These are phyloP conservation scores for Suhomyces wounanorum DNA, from an alignment of 1,139 yeast genomes.

Conservation along the genomic window DNA sequence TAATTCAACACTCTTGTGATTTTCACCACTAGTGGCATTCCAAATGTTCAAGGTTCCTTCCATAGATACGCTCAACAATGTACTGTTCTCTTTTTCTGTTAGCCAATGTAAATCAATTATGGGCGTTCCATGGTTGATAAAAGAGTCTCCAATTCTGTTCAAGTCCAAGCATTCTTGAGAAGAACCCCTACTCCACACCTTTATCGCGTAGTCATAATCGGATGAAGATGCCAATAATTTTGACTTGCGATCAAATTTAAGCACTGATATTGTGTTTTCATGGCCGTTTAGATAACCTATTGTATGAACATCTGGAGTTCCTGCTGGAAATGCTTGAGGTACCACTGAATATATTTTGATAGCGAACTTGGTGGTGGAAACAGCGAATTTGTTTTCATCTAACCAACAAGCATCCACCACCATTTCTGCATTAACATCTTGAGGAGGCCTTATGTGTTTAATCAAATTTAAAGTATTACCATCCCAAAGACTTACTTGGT, in stretches of 20 bases:
- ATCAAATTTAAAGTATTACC: constrained; percentile 36
- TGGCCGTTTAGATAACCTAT: constrained; percentile 73
- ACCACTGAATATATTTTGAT: constrained; percentile 59
- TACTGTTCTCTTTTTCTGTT: constrained; percentile 20
- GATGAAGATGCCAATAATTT: constrained; percentile 71
- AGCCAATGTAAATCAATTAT: constrained; percentile 60
- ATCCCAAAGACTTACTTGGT: constrained; percentile 42
- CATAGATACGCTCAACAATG: constrained; percentile 50
- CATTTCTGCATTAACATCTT: constrained; percentile 6
- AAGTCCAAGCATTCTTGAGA: constrained; percentile 44
- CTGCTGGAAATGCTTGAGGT: constrained; percentile 13
- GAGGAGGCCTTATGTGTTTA: constrained; percentile 28
- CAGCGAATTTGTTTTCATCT: constrained; percentile 66
- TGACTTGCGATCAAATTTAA: constrained; percentile 53
- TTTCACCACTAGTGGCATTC: constrained; percentile 52
- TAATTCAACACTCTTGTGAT: constrained; percentile 27
- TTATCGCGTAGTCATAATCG: constrained; percentile 64
- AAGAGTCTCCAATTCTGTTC: constrained; percentile 18
- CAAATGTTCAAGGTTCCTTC: constrained; percentile 74
- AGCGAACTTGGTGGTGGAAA: constrained; percentile 59
- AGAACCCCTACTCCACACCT: constrained; percentile 72
- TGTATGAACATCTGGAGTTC: constrained; percentile 37
- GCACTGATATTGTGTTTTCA: constrained; percentile 56
- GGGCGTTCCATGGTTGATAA: constrained; percentile 53
- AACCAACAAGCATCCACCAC: constrained; percentile 61